Conservation (phyloP, 2,329 filamentous ascomycete genomes). For the Cladophialophora chaetospira region DNA sequence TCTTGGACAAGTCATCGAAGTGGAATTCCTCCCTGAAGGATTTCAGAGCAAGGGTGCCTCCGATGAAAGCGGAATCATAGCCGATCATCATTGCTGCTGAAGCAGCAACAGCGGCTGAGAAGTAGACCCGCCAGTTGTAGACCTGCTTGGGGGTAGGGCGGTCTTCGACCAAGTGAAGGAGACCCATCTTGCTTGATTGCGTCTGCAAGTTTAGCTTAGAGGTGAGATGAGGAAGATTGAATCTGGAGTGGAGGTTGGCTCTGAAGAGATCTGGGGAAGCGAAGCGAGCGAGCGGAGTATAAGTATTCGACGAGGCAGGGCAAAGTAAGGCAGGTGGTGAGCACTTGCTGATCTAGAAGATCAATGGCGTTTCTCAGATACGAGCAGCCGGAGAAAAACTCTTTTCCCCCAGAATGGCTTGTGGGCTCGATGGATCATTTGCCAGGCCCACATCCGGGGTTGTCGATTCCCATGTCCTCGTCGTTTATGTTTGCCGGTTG, state of each 20-base stretch:
- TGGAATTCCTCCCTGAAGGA: slow-evolving; percentile 71
- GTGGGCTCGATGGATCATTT: neutral
- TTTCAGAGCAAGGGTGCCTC: slow-evolving; percentile 69
- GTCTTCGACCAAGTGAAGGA: slow-evolving; percentile 46
- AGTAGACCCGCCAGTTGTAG: slow-evolving; percentile 63
- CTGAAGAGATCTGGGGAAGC: slow-evolving; percentile 7
- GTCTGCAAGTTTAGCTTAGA: neutral
- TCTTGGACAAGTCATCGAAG: slow-evolving; percentile 54
- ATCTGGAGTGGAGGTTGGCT: slow-evolving; percentile 2
- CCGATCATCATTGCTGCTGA: slow-evolving; percentile 62
- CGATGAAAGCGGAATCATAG: slow-evolving; percentile 76
- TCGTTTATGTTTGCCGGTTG: neutral
- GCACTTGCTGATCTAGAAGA: too few relatives aligned
- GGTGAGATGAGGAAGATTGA: neutral
- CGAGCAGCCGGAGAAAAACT: slow-evolving; percentile 4
- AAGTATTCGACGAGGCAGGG: neutral
- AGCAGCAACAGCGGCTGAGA: slow-evolving; percentile 56
- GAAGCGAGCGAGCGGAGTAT: slow-evolving; percentile 5
- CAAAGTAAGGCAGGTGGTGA: neutral
- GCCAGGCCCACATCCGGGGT: neutral
- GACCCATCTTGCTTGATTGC: slow-evolving; percentile 38
- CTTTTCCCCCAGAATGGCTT: slow-evolving; percentile 1
- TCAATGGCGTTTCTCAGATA: neutral
- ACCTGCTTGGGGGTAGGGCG: slow-evolving; percentile 59
- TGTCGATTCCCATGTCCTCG: neutral